Base-by-base conservation (phyloP, 257 asterid species). In the Solanum neorickii region DNA sequence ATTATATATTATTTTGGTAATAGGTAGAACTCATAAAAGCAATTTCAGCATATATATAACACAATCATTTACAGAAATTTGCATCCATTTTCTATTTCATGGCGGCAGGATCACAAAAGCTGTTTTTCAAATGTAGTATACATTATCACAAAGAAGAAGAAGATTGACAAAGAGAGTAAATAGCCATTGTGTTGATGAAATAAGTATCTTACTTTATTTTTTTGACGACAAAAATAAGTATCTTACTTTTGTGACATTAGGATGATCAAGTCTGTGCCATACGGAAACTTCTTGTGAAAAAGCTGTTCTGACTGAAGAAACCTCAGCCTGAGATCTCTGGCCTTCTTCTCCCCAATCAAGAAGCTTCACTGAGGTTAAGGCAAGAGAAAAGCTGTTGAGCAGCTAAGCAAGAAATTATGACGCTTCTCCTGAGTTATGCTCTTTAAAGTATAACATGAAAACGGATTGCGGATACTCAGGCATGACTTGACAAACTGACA, bases 311-410 rank as follows among this genome's bases (percentile, higher is more conserved):
- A 93, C 90, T 7, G 98, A 91, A 89, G 94, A 91, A 85, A 92
- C 87, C 91, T 94, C 98, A 88, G 92, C 91, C 72, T 91, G 93
- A 15, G 87, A 87, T 89, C 96, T 92, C 65, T 92, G 94, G 59
- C 98, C 98, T 89, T 95, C 98, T 89, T 96, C 98, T 14, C 98
- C 98, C 98, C 98, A 94, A 72, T 95, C 98, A 8, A 96, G 95
- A 87, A 96, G 98, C 83, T 96, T 96, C 62, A 96, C 99, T 96
- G 84, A 83, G 52, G 89, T 42, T 31, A 70, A 72, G 76, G 74
- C 60, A 75, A 84, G 62, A 86, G 65, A 65, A 82, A 82, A 86
- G 39, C 65, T 76, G 52, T 76, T n/a, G 65, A 42, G 83, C 77
- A 85, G 86, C 35, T 29, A 37, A 59, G n/a, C 86, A 59, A 56